Conservation (phyloP, 441 rosid species). For the Arabidopsis hybrid region DNA sequence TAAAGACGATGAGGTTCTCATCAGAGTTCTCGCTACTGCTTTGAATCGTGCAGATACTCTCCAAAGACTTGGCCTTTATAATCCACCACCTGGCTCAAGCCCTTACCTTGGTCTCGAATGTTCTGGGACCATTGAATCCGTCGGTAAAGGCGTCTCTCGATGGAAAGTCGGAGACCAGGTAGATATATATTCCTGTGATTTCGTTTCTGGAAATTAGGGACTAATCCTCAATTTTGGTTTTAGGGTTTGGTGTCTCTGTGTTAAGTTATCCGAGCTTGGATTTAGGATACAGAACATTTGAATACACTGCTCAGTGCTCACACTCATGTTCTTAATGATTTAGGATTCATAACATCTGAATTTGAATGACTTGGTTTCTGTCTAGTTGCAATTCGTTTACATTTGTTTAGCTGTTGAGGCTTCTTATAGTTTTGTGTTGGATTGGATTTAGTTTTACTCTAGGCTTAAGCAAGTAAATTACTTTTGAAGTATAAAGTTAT, state of each 20-base stretch:
- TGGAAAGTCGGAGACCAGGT: constrained; percentile 94
- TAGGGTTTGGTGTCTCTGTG: background rate
- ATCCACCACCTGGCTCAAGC: constrained; percentile 85
- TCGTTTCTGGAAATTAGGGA: constrained; percentile 6
- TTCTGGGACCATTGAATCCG: constrained; percentile 75
- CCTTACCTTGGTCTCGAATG: constrained; percentile 88
- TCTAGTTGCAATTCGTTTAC: background rate
- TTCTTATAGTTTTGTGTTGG: constrained; percentile 5
- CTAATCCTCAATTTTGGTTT: background rate
- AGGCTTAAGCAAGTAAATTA: background rate
- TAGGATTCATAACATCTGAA: background rate
- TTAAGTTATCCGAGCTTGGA: background rate
- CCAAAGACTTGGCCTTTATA: constrained; percentile 72
- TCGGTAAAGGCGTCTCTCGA: constrained; percentile 69
- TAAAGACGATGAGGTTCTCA: constrained; percentile 75
- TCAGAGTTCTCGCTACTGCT: constrained; percentile 80
- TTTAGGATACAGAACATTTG: background rate
- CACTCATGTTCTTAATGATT: constrained; percentile 2
- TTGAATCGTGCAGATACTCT: constrained; percentile 78
- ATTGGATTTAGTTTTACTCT: background rate
- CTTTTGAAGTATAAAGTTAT: background rate
- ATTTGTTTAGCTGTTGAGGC: background rate
- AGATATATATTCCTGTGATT: background rate
- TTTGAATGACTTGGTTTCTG: too few species aligned
- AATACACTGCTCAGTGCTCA: background rate